Evolutionary conservation across 306 rosid species (phyloP).

Genomic region (Trifolium dubium): DNA sequence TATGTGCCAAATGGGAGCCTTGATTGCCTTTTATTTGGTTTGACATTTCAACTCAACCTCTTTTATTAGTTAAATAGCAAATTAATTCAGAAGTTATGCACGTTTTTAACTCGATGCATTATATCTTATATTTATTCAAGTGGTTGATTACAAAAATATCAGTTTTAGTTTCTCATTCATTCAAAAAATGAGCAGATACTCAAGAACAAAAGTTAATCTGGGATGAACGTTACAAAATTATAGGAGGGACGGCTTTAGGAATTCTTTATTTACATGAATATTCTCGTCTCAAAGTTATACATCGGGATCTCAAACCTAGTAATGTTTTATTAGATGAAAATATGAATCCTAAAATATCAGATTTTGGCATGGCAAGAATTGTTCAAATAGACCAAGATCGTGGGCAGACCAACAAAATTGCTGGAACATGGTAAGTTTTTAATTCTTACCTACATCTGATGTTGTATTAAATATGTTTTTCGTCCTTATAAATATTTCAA

Average conservation of each 20-base stretch:
- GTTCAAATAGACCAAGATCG: constrained; percentile 24
- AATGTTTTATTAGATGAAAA: constrained; percentile 45
- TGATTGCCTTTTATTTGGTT: constrained; percentile 54
- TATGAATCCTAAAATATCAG: constrained; percentile 50
- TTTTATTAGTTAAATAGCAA: not conserved
- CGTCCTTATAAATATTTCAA: not conserved
- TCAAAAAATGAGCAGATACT: not conserved
- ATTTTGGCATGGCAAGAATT: constrained; percentile 54
- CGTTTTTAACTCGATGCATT: not conserved
- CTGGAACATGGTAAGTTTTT: constrained; percentile 49
- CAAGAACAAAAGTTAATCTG: not conserved
- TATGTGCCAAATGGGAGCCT: constrained; percentile 60
- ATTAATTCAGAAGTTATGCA: not conserved
- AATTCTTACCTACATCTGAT: not conserved
- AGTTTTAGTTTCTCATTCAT: not conserved
- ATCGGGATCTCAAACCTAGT: constrained; percentile 51
- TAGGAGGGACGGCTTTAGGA: constrained; percentile 38
- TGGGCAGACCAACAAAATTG: constrained; percentile 40
- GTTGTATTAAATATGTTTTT: not conserved
- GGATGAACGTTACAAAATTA: constrained; percentile 42
- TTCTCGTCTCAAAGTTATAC: constrained; percentile 51
- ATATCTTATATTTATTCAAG: not conserved
- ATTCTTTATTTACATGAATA: constrained; percentile 48
- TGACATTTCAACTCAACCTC: not conserved
- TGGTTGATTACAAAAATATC: not conserved